Base-by-base conservation (phyloP, 495 filamentous ascomycete species). In the Penicillium ochrochloron region DNA sequence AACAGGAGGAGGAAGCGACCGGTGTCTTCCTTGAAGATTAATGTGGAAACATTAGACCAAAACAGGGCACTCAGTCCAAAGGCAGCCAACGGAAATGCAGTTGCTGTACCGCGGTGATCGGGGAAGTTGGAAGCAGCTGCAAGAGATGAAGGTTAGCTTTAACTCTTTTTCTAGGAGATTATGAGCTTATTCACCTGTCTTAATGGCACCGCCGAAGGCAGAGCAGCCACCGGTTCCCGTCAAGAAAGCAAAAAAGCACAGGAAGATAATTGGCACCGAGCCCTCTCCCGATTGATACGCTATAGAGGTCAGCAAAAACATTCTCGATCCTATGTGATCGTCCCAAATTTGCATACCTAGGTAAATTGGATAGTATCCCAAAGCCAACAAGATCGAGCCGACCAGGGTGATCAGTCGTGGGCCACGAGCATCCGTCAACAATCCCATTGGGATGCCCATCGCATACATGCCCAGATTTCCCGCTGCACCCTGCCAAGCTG, bases 1-100 rank as follows among this genome's bases (percentile, higher is more conserved):
- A 99, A 82, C 19, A 97, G 74, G 41, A 94, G 80, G 46, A 99
- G 84, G 69, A 97, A 94, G 37, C 83, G 82, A 50, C 88, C 86
- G 10, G 92, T 96, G 66, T 94, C 87, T 53, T 92, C 92, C 29
- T 94, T 92, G 77, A 97, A 96, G 55, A 92, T 82, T 52, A 94
- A 67, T 37, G 84, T 84, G 4, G 93, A 91, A 25, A 93, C 76
- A 21, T 86, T 81, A 19, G 95, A 90, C 80, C 97, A 99, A 84
- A 98, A 96, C 74, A 98, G 93, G 53, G 95, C 95, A 77, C 94
- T 97, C 34, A 99, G 82, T 27, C 95, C 95, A 74, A 98, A 97
- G 5, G 92, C 93, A 46, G 94, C 89, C 51, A 99, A 78, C 8
- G 95, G 94, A 71, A 98, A 92, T 3, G 92, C 93, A 8, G 95